These are phyloP conservation scores for Aspergillus olivimuriae DNA, from an alignment of 495 filamentous ascomycete species.

Conservation along the genomic window DNA sequence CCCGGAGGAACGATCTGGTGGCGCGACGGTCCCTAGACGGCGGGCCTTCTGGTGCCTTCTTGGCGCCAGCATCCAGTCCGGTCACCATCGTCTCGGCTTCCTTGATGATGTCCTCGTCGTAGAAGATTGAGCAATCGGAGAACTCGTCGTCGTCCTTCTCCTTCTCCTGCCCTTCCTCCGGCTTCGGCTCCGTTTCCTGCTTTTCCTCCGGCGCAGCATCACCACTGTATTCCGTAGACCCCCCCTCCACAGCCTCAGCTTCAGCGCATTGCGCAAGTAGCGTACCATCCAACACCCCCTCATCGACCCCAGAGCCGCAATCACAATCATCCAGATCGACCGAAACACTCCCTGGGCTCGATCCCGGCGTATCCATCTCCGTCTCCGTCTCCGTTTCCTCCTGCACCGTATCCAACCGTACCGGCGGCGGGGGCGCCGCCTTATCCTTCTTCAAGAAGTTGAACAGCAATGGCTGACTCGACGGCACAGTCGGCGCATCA, in stretches of 20 bases:
- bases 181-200: too few species aligned
- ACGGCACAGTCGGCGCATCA: constrained; percentile 29
- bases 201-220: too few species aligned
- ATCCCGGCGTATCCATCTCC: constrained; percentile 14
- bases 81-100: constrained; percentile 16
- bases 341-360: not conserved
- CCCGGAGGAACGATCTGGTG: not conserved
- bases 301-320: not conserved
- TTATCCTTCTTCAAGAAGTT: constrained; percentile 30
- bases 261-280: constrained; percentile 4
- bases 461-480: constrained; percentile 43
- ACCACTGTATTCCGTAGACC: constrained; percentile 7
- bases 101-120: constrained; percentile 29
- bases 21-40: constrained; percentile 1
- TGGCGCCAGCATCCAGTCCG: not conserved
- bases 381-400: constrained; percentile 6
- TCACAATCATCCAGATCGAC: not conserved
- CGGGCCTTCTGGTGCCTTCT: not conserved
- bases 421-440: constrained; percentile 1
- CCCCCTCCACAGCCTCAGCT: too few species aligned
- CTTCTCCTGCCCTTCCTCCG: not conserved
- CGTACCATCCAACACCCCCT: not conserved
- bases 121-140: constrained; percentile 35
- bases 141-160: constrained; percentile 31
- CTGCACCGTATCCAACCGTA: constrained; percentile 4